Evolutionary conservation across 345 rosid genomes (phyloP).

Genomic region (Citrus australasica): DNA sequence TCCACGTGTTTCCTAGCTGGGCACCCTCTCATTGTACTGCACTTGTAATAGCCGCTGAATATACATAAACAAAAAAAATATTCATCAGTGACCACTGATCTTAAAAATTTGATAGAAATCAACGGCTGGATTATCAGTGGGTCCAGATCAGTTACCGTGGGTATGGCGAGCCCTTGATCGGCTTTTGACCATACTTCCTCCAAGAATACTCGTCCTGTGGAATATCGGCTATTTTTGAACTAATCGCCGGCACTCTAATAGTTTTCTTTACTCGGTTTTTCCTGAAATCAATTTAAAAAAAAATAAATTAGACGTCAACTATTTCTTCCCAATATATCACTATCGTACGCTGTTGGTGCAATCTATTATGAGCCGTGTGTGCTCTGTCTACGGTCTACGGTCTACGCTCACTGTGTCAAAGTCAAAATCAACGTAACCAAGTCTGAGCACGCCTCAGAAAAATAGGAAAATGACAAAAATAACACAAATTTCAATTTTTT

Average conservation of each 20-base stretch:
- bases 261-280: slow-evolving; percentile 73
- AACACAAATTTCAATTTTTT: background rate
- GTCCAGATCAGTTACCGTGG: slow-evolving; percentile 59
- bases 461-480: slow-evolving; percentile 12
- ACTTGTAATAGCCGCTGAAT: slow-evolving; percentile 86
- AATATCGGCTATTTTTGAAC: slow-evolving; percentile 87
- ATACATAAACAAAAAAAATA: too few species aligned
- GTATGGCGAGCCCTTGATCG: slow-evolving; percentile 92
- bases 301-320: background rate
- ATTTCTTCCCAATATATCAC: background rate
- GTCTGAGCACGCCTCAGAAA: background rate
- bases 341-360: background rate
- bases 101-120: background rate
- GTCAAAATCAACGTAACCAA: background rate
- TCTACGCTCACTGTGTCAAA: too few species aligned
- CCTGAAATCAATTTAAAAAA: slow-evolving; percentile 24
- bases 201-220: slow-evolving; percentile 90
- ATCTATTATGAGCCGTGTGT: background rate
- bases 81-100: background rate
- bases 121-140: slow-evolving; percentile 5
- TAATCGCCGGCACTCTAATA: slow-evolving; percentile 80
- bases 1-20: slow-evolving; percentile 99
- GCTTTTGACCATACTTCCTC: slow-evolving; percentile 98
- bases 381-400: background rate
- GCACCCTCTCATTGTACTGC: slow-evolving; percentile 81